Evolutionary conservation across 441 rosid species (phyloP).

Genomic region (Mallotus japonicus): DNA sequence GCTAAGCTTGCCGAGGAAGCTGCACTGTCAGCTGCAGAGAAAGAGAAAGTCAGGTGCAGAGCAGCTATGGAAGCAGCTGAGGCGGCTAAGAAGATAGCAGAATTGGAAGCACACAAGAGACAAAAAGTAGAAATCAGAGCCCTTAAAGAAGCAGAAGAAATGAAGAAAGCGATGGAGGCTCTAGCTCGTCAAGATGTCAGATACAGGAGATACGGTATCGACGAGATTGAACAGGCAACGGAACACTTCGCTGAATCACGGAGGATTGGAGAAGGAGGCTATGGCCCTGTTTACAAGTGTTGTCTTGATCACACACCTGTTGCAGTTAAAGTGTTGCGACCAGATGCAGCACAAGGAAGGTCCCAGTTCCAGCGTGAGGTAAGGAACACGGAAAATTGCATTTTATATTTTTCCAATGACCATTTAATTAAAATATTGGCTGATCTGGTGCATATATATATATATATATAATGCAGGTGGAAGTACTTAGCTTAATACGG

Average conservation of each 20-base stretch:
- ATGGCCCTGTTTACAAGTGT: slow-evolving; percentile 39
- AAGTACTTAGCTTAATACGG: slow-evolving; percentile 50
- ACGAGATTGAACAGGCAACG: slow-evolving; percentile 35
- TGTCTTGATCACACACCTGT: slow-evolving; percentile 35
- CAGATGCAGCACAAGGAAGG: slow-evolving; percentile 40
- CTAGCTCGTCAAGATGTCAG: slow-evolving; percentile 25
- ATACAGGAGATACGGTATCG: slow-evolving; percentile 34
- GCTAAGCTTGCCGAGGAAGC: slow-evolving; percentile 39
- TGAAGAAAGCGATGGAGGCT: slow-evolving; percentile 33
- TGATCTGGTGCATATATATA: too few relatives aligned
- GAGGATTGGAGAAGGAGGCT: slow-evolving; percentile 41
- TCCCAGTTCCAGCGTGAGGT: slow-evolving; percentile 37
- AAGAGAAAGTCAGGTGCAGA: slow-evolving; percentile 39
- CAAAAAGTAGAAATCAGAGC: slow-evolving; percentile 34
- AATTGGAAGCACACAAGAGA: slow-evolving; percentile 43
- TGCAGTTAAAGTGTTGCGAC: slow-evolving; percentile 40
- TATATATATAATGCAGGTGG: slow-evolving; percentile 30
- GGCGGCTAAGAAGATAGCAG: slow-evolving; percentile 38
- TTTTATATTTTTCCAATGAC: too few relatives aligned
- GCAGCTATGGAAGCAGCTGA: slow-evolving; percentile 46
- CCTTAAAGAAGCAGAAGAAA: slow-evolving; percentile 39
- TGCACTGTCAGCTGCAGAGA: slow-evolving; percentile 34
- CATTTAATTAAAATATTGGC: too few relatives aligned
- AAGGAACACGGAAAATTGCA: background rate
- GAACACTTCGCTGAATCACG: slow-evolving; percentile 18